Base-by-base conservation (phyloP, 1,284 basidiomycete species). In the Boletus albobrunnescens region DNA sequence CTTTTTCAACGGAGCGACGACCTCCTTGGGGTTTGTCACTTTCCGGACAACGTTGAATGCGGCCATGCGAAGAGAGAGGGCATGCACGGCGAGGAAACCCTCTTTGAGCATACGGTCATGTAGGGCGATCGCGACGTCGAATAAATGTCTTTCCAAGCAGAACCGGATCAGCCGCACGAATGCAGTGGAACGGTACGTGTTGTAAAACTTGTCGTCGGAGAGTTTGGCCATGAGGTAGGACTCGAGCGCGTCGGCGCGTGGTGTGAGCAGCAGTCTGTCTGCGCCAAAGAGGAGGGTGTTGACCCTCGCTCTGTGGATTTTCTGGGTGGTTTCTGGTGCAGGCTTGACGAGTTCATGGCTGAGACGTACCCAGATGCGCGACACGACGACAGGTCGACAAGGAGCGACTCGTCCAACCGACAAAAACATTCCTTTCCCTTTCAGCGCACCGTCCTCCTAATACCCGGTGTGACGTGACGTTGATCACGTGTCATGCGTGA, bases 51-150 rank as follows among this genome's bases (percentile, higher is more conserved):
- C 31, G 4, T 59, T 55, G 36, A 73, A 58, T 6, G 71, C 67
- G 4, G 65, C 44, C 59, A 80, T 71, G 44, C 68, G 70, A 6
- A 73, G 68, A 44, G 71, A 67, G 10, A 75, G 67, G 10, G 64
- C 48, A 8, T 63, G 49, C 12, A 71, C 61, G 1, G 71, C 67
- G 3, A 71, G 39, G 43, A 73, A 64, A 8, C 71, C 70, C 20
- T 72, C 69, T 3, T 61, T 53, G 16, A 61, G 48, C 73, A 81
- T 76, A 14, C 67, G 64, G 3, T 65, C 55, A 53, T 75, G 71
- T 6, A 78, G 59, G 4, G 59, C 54, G 7, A 65, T 57, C 0
- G 77, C 78, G 27, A 65, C 58, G 10, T 58, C 53, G 46, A 73
- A 71, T 4, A 59, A 14, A 1, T 59, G 55, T 42, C 64, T 41